A percentile compares a stretch with the other conserved stretches of the same genome.
Evolutionary conservation across 1,139 yeast species (phyloP).

Genomic region (Nematodospora anomalae): DNA sequence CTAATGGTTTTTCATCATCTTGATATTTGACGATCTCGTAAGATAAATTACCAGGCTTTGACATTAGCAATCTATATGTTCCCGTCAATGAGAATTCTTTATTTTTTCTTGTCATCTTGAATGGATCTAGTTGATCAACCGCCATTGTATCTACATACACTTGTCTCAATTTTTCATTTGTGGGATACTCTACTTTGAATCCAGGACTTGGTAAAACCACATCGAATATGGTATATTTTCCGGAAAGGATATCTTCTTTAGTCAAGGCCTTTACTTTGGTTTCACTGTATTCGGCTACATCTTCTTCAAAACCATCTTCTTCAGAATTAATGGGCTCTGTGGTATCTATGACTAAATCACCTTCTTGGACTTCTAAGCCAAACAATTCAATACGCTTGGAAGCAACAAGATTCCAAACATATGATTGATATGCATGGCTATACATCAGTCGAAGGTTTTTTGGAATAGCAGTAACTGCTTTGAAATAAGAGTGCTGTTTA

Average conservation of each 20-base stretch:
- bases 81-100: constrained; percentile 92
- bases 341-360: constrained; percentile 67
- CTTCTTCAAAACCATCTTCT: constrained; percentile 62
- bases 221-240: constrained; percentile 70
- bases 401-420: constrained; percentile 87
- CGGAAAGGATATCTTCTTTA: constrained; percentile 63
- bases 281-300: constrained; percentile 53
- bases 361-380: constrained; percentile 72
- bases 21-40: constrained; percentile 64
- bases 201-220: constrained; percentile 95
- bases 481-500: constrained; percentile 56
- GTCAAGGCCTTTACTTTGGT: constrained; percentile 71
- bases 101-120: constrained; percentile 78
- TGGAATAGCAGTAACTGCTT: constrained; percentile 89
- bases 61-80: constrained; percentile 75
- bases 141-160: constrained; percentile 76
- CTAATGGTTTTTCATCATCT: constrained; percentile 65
- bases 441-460: constrained; percentile 91
- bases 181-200: constrained; percentile 80
- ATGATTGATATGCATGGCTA: constrained; percentile 96
- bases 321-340: constrained; percentile 33
- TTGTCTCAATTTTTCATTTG: constrained; percentile 56
- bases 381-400: constrained; percentile 70
- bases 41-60: constrained; percentile 64
- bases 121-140: constrained; percentile 79